phyloP scores from a whole-genome alignment of 768 basidiomycete genomes.

The Serendipita sp. region DNA sequence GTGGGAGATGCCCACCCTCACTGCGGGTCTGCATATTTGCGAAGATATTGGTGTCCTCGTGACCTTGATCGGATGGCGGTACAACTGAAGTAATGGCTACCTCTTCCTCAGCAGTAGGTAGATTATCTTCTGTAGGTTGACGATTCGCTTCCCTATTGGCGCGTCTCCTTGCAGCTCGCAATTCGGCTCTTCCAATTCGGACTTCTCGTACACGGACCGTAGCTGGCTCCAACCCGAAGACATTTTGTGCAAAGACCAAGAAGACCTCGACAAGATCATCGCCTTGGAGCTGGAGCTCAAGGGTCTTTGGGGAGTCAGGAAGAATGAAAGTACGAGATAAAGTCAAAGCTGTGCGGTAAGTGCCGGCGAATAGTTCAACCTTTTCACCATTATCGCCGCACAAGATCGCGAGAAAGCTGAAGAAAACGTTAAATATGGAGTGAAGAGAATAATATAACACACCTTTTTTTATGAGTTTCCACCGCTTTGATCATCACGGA shows the following conservation, averaged over 20 bases:
- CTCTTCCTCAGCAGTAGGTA: constrained; percentile 14
- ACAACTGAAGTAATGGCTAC: constrained; percentile 19
- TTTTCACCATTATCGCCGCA: constrained; percentile 69
- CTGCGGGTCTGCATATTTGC: neutral
- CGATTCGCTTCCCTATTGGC: constrained; percentile 12
- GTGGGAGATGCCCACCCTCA: constrained; percentile 10
- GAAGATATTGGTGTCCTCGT: constrained; percentile 31
- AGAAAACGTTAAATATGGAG: constrained; percentile 1
- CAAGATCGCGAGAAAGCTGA: constrained; percentile 77
- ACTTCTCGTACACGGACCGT: constrained; percentile 91
- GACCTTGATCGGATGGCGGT: constrained; percentile 27
- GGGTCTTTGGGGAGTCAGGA: constrained; percentile 73
- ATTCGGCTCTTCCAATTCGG: constrained; percentile 73
- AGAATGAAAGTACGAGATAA: constrained; percentile 87
- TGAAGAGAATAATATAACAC: constrained; percentile 7
- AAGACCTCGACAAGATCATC: constrained; percentile 88
- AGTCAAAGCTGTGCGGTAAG: constrained; percentile 73
- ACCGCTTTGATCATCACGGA: constrained; percentile 71
- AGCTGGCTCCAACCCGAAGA: constrained; percentile 82
- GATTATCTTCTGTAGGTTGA: constrained; percentile 41
- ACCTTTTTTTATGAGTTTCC: constrained; percentile 83
- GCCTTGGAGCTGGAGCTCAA: constrained; percentile 76
- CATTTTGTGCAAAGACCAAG: constrained; percentile 78
- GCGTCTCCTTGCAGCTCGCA: constrained; percentile 66
- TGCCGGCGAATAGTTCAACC: constrained; percentile 22